phyloP scores from a whole-genome alignment of 768 basidiomycete species.

The Mrakia gelida region DNA sequence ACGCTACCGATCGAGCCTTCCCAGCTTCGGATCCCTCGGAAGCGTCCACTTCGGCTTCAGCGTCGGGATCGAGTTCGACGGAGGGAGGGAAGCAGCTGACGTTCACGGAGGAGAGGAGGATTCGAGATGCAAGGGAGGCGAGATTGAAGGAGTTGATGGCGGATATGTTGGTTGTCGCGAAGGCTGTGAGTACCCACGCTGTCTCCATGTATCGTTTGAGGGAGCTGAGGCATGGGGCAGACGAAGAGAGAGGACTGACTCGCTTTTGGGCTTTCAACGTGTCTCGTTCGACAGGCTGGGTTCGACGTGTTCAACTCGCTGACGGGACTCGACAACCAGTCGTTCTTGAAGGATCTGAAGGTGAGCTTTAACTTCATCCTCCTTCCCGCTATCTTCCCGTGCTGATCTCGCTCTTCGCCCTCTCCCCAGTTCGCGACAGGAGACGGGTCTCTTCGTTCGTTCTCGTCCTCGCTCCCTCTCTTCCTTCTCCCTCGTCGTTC shows the following conservation, averaged over 20 bases:
- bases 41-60: not conserved
- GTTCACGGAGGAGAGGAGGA: constrained; percentile 6
- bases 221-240: too few relatives aligned
- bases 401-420: not conserved
- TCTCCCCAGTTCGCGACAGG: constrained; percentile 69
- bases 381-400: not conserved
- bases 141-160: constrained; percentile 67
- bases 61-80: constrained; percentile 46
- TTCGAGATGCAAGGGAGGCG: constrained; percentile 58
- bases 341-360: constrained; percentile 77
- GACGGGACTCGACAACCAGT: constrained; percentile 88
- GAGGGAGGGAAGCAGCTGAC: constrained; percentile 51
- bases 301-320: constrained; percentile 97
- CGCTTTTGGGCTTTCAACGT: not conserved
- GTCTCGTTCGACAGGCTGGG: constrained; percentile 51
- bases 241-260: not conserved
- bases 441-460: constrained; percentile 64
- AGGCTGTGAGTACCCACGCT: constrained; percentile 48
- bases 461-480: not conserved
- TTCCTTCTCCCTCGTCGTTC: constrained; percentile 3
- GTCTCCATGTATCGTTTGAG: too few relatives aligned
- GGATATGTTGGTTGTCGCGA: constrained; percentile 76
- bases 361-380: constrained; percentile 46
- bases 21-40: constrained; percentile 32
- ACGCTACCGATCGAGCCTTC: constrained; percentile 75